Evolutionary conservation across 139 green algal genomes (phyloP), one percentile per base, ranked within the genome.

Genomic region (Coelastrella sp.): DNA sequence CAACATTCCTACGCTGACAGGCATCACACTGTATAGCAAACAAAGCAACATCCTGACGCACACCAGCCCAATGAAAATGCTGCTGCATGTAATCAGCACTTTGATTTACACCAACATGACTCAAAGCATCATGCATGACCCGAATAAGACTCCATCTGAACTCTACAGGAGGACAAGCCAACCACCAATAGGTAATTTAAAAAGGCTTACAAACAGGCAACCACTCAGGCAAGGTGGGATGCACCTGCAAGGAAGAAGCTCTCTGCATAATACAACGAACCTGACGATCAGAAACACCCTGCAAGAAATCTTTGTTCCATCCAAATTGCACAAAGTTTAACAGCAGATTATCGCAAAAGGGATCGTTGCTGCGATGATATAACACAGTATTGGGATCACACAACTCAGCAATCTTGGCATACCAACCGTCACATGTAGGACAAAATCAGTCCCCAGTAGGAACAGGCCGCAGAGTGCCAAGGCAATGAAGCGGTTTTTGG

Each of bases 101-200:
- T 34, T 81, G 81, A 48, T 67, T 30, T 0, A 87, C 81, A 73
- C 81, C 81, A 62, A 68, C 81, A 87, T 87, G 81, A 11, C 81
- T 68, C 7, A 87, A 30, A 35, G 66, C 66, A 81, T 87, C 68
- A 87, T 87, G 81, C 40, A 81, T 60, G 40, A 48, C 50, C 2
- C 68, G 4, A 3, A 78, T 60, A 25, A 60, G 3, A 59, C 59
- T 40, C 68, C 68, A 78, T 5, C 67, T 17, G 19, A 53, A 57
- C 15, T 57, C 4, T 40, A 86, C 25, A 35, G 81, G 81, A 25
- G 81, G 81, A 45, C 71, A 75, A 17, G 67, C 48, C 23, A 74
- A 21, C 81, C 67, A 81, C 32, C n/a, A 15, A 0, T 9, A 27
- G 15, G 41, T 11, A 11, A 35, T 67, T 0, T 30, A 3, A 3